These are phyloP conservation scores for Lasiosphaeria hispida DNA, from an alignment of 495 filamentous ascomycete species.

Conservation along the genomic window DNA sequence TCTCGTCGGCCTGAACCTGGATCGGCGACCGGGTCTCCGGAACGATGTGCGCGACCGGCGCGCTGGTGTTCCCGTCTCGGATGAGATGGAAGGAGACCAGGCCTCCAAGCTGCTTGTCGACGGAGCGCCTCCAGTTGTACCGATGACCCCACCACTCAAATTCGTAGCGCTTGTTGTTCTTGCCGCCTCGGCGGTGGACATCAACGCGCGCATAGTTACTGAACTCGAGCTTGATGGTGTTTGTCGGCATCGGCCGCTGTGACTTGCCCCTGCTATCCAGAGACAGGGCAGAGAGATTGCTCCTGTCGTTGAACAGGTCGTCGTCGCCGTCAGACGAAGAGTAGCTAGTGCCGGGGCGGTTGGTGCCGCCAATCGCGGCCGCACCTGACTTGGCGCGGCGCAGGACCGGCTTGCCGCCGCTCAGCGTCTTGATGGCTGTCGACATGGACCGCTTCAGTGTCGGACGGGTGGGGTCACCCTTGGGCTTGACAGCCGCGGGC, in stretches of 20 bases:
- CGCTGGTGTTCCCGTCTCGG: constrained; percentile 58
- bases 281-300: constrained; percentile 38
- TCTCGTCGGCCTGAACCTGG: constrained; percentile 70
- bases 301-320: constrained; percentile 37
- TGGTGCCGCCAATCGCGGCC: constrained; percentile 19
- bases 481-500: constrained; percentile 34
- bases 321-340: constrained; percentile 45
- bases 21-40: constrained; percentile 71
- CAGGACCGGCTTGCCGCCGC: constrained; percentile 54
- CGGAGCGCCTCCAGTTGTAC: constrained; percentile 80
- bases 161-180: constrained; percentile 74
- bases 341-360: constrained; percentile 44
- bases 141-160: constrained; percentile 88
- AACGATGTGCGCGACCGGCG: constrained; percentile 75
- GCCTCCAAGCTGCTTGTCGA: constrained; percentile 54
- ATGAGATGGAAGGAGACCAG: constrained; percentile 74
- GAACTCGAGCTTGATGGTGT: constrained; percentile 86
- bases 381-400: constrained; percentile 46
- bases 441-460: constrained; percentile 70
- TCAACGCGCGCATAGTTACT: constrained; percentile 96
- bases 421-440: constrained; percentile 66
- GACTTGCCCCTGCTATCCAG: constrained; percentile 32
- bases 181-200: constrained; percentile 67
- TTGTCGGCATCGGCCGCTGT: constrained; percentile 54
- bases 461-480: constrained; percentile 26